These are phyloP conservation scores for Penicillium canariense DNA, from an alignment of 495 filamentous ascomycete species.

Conservation along the genomic window DNA sequence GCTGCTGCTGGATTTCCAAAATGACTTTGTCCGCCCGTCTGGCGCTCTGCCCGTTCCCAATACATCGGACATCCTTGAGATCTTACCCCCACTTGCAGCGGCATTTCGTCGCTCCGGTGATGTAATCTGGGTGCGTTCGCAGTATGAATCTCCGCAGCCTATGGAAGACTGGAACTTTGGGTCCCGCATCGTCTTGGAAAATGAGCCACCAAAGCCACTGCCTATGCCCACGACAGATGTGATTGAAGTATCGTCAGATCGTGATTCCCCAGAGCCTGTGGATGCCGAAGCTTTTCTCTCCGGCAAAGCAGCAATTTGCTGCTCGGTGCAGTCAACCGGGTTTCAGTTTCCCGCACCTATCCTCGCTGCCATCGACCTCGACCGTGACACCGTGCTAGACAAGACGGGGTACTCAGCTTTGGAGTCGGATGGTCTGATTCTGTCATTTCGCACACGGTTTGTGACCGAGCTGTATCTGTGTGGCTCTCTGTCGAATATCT, in stretches of 20 bases:
- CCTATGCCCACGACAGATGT: conserved; percentile 14
- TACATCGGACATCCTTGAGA: conserved; percentile 64
- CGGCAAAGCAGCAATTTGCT: conserved; percentile 51
- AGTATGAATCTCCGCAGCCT: conserved; percentile 61
- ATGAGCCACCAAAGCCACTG: conserved; percentile 16
- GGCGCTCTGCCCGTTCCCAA: conserved; percentile 67
- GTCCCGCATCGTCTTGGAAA: conserved; percentile 38
- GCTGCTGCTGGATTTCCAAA: conserved; percentile 83
- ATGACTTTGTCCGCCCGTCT: conserved; percentile 75
- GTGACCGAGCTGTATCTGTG: conserved; percentile 92
- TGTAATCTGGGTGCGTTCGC: conserved; percentile 84
- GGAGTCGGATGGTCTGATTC: conserved; percentile 65
- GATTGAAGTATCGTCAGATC: conserved; percentile 23
- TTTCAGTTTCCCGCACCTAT: conserved; percentile 64
- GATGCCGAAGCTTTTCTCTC: conserved; percentile 66
- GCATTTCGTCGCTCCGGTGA: conserved; percentile 76
- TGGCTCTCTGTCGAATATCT: conserved; percentile 83
- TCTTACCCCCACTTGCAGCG: conserved; percentile 62
- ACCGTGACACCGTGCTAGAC: conserved; percentile 64
- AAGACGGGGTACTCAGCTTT: conserved; percentile 92
- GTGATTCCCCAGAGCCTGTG: conserved; percentile 30
- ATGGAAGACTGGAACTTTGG: conserved; percentile 46
- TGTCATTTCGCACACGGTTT: conserved; percentile 69
- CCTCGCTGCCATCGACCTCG: conserved; percentile 50
- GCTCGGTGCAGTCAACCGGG: conserved; percentile 59